Conservation (phyloP, 1,139 yeast species). For the Zygosaccharomyces sapae region DNA sequence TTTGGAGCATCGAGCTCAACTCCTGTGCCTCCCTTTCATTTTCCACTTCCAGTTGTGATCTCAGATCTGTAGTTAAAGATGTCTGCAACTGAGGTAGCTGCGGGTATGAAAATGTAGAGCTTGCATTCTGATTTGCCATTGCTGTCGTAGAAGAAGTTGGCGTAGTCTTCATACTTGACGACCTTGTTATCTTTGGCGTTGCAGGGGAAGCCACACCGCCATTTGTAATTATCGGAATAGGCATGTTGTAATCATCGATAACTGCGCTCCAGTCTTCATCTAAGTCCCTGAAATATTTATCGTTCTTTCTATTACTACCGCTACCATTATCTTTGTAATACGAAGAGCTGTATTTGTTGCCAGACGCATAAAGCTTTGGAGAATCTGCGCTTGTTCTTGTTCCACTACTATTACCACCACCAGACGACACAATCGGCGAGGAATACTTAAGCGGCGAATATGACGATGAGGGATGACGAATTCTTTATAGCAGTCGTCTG, state of each 20-base stretch:
- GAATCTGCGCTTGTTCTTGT: conserved; percentile 13
- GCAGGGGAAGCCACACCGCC: conserved; percentile 26
- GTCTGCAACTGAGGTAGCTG: conserved; percentile 31
- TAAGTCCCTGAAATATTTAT: conserved; percentile 50
- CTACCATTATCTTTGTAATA: conserved; percentile 17
- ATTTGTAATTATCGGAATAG: conserved; percentile 42
- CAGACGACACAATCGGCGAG: conserved; percentile 18
- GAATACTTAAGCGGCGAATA: conserved; percentile 28
- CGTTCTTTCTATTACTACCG: conserved; percentile 15
- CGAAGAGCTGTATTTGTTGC: conserved; percentile 16
- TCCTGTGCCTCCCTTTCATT: conserved; percentile 47
- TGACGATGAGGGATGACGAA: conserved; percentile 18
- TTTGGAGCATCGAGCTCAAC: conserved; percentile 54
- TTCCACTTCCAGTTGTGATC: conserved; percentile 30
- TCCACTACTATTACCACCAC: conserved; percentile 9
- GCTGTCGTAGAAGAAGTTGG: conserved; percentile 35
- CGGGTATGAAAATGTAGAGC: conserved; percentile 29
- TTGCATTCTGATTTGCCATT: conserved; percentile 11
- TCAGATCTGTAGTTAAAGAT: conserved; percentile 29
- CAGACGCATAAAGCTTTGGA: conserved; percentile 19
- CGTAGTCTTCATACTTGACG: conserved; percentile 16
- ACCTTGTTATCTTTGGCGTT: conserved; percentile 15
- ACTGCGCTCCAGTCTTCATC: conserved; percentile 95
- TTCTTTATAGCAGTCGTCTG: conserved; percentile 21
- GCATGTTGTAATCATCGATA: conserved; percentile 46